Conservation (phyloP, 257 asterid genomes). For the Solanum sitiens region DNA sequence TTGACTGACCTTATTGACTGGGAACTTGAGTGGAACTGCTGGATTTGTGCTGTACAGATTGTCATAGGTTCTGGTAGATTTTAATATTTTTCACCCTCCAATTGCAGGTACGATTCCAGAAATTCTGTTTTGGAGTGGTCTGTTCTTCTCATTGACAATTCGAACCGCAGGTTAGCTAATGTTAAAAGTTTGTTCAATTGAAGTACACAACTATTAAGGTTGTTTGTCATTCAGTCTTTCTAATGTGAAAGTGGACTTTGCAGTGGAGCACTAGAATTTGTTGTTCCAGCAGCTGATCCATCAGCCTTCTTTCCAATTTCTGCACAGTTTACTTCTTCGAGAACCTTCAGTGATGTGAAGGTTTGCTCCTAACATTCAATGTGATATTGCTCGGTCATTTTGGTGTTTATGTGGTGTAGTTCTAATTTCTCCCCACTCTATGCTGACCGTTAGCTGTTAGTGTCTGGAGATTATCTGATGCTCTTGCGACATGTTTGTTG, state of each 20-base stretch:
- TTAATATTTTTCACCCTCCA: not conserved
- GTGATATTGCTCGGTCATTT: not conserved
- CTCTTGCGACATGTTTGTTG: not conserved
- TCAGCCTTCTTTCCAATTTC: constrained; percentile 77
- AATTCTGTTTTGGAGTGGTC: constrained; percentile 88
- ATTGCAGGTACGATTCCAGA: constrained; percentile 71
- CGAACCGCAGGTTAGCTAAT: constrained; percentile 78
- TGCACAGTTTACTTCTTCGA: constrained; percentile 60
- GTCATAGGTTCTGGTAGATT: not conserved
- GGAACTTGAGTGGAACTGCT: not conserved
- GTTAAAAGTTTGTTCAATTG: not conserved
- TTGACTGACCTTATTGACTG: not conserved
- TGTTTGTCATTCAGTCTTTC: constrained; percentile 7
- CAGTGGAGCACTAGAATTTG: constrained; percentile 93
- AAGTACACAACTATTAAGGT: not conserved
- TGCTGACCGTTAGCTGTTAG: not conserved
- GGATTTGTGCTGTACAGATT: not conserved
- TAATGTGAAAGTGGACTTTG: constrained; percentile 12
- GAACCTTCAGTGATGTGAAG: constrained; percentile 75
- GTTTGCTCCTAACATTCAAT: constrained; percentile 22
- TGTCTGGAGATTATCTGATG: not conserved
- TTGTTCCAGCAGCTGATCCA: constrained; percentile 70
- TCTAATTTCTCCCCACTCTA: not conserved
- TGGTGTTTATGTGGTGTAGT: not conserved
- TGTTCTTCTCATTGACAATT: constrained; percentile 71